phyloP scores from a whole-genome alignment of 2,329 filamentous ascomycete genomes.

The Cytospora leucostoma region DNA sequence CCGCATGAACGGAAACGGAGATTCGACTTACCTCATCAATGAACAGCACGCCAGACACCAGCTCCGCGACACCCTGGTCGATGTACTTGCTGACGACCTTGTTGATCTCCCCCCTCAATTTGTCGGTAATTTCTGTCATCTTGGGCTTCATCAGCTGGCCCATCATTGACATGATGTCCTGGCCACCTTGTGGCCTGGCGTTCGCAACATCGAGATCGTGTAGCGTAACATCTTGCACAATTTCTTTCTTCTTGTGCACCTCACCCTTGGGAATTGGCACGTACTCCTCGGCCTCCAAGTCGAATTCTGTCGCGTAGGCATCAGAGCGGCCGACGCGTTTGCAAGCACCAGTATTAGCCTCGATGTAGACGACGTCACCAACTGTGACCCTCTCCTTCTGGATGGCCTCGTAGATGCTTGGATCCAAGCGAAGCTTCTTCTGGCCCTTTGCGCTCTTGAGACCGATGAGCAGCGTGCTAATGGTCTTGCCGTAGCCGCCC shows the following conservation, averaged over 20 bases:
- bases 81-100: slow-evolving; percentile 99
- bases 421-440: slow-evolving; percentile 95
- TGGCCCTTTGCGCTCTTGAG: slow-evolving; percentile 94
- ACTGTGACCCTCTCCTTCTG: slow-evolving; percentile 96
- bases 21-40: slow-evolving; percentile 80
- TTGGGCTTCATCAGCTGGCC: slow-evolving; percentile 99
- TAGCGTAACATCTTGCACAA: slow-evolving; percentile 96
- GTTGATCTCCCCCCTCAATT: slow-evolving; percentile 93
- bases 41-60: slow-evolving; percentile 97
- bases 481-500: slow-evolving; percentile 95
- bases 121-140: slow-evolving; percentile 99
- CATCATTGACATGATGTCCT: slow-evolving; percentile 99
- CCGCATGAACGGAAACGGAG: slow-evolving; percentile 14
- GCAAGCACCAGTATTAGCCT: slow-evolving; percentile 97
- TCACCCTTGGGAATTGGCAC: slow-evolving; percentile 98
- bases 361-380: slow-evolving; percentile 98
- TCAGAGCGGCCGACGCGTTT: slow-evolving; percentile 96
- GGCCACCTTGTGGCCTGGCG: slow-evolving; percentile 89
- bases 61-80: slow-evolving; percentile 94
- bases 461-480: slow-evolving; percentile 91
- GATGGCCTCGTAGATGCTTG: slow-evolving; percentile 98
- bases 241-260: slow-evolving; percentile 99
- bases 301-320: slow-evolving; percentile 97
- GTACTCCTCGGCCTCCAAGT: slow-evolving; percentile 97
- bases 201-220: slow-evolving; percentile 97